phyloP scores from a whole-genome alignment of 2,329 filamentous ascomycete genomes.

The Trematosphaeria pertusa region DNA sequence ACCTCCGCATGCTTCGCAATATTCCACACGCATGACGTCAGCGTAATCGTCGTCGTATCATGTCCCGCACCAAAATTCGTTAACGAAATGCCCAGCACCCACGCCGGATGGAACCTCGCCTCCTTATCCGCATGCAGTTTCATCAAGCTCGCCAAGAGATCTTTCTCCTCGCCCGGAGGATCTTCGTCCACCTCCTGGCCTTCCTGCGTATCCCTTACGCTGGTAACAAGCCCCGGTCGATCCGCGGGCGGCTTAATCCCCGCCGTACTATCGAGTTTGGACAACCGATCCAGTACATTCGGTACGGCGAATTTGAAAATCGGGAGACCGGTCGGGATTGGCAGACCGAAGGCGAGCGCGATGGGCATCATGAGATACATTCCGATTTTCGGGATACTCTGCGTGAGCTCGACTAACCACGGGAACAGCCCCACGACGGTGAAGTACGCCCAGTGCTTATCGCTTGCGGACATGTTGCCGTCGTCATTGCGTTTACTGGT shows the following conservation, averaged over 20 bases:
- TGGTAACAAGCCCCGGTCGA: neutral
- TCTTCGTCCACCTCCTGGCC: neutral
- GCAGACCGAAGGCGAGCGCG: slow-evolving; percentile 1
- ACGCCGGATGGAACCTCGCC: slow-evolving; percentile 3
- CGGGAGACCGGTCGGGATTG: neutral
- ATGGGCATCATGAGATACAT: neutral
- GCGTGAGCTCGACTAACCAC: slow-evolving; percentile 1
- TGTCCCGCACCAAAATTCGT: slow-evolving; percentile 17
- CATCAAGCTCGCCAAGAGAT: slow-evolving; percentile 13
- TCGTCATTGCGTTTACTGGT: slow-evolving; percentile 5
- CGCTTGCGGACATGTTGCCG: slow-evolving; percentile 2
- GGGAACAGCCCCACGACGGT: slow-evolving; percentile 6
- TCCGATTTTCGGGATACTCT: slow-evolving; percentile 5
- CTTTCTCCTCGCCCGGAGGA: slow-evolving; percentile 3
- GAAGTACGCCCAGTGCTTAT: slow-evolving; percentile 9
- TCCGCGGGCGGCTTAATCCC: neutral
- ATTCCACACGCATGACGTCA: slow-evolving; percentile 3
- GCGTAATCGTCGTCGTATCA: slow-evolving; percentile 11
- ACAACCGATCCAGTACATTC: neutral
- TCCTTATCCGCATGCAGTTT: slow-evolving; percentile 5
- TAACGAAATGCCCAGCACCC: slow-evolving; percentile 12
- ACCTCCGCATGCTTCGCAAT: neutral
- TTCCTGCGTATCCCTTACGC: neutral
- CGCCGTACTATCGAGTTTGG: slow-evolving; percentile 1
- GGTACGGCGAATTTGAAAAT: slow-evolving; percentile 6